Evolutionary conservation across 2,329 filamentous ascomycete genomes (phyloP).

Genomic region (Colletotrichum horii): DNA sequence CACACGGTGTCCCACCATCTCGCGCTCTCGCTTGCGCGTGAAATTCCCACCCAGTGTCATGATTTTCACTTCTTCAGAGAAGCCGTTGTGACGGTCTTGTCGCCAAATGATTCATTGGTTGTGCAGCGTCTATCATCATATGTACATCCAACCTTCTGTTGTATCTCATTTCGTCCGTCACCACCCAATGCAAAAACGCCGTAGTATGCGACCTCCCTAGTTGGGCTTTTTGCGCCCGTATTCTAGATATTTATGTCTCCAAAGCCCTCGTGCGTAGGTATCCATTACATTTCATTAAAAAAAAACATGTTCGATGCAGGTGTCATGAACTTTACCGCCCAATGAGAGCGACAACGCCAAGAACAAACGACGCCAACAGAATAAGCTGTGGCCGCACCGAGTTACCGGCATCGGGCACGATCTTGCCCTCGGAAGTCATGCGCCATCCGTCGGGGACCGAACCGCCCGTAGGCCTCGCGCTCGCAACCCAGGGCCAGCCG

Average conservation of each 20-base stretch:
- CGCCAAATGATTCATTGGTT: not conserved
- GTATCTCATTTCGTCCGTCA: not conserved
- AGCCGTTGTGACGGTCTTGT: not conserved
- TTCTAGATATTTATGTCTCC: not conserved
- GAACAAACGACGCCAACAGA: constrained; percentile 29
- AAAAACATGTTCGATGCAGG: not conserved
- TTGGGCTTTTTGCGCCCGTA: not conserved
- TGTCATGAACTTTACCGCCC: constrained; percentile 3
- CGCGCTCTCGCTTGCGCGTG: not conserved
- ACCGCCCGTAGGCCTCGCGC: constrained; percentile 55
- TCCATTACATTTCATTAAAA: not conserved
- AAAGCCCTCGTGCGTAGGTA: not conserved
- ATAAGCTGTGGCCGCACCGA: constrained; percentile 27
- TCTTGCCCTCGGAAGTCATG: constrained; percentile 79
- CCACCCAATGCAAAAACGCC: constrained; percentile 8
- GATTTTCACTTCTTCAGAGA: not conserved
- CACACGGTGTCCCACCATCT: not conserved
- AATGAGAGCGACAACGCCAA: constrained; percentile 22
- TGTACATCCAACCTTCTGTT: not conserved
- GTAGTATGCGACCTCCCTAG: not conserved
- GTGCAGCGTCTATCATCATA: not conserved
- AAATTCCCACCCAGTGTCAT: not conserved
- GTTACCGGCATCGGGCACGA: constrained; percentile 73
- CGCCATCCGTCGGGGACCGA: constrained; percentile 80
- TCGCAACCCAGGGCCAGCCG: constrained; percentile 72